Percentiles rank a stretch among this genome's conserved stretches.
Evolutionary conservation across 163 green algal genomes (phyloP).

Genomic region (Scenedesmus sp.): DNA sequence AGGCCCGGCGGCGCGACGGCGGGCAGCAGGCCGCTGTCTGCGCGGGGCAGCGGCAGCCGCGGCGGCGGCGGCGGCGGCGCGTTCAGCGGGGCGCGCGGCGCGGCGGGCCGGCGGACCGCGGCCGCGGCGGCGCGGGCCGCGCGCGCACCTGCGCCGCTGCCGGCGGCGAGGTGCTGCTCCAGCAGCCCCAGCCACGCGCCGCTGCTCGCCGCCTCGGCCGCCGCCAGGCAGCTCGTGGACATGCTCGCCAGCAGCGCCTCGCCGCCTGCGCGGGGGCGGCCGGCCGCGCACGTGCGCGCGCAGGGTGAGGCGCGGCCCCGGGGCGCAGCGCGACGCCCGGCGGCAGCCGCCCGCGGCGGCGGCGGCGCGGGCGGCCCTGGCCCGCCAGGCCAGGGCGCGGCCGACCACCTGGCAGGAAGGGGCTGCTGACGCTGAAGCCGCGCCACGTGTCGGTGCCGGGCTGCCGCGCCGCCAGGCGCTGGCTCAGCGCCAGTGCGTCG

Average conservation of each 20-base stretch:
- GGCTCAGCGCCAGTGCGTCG: conserved; percentile 45
- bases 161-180: conserved; percentile 24
- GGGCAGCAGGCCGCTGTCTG: conserved; percentile 37
- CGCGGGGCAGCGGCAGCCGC: not conserved
- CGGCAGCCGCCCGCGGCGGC: no score
- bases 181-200: conserved; percentile 63
- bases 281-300: no score
- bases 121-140: no score
- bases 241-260: conserved; percentile 15
- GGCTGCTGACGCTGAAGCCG: conserved; percentile 50
- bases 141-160: conserved; percentile 2
- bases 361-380: no score
- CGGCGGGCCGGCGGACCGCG: not conserved
- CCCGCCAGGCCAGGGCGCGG: no score
- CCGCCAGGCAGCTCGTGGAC: conserved; percentile 29
- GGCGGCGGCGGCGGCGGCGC: not conserved
- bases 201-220: conserved; percentile 57
- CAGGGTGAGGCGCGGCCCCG: no score
- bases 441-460: conserved; percentile 47
- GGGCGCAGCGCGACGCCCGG: no score
- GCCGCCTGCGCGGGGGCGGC: conserved; percentile 7
- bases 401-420: conserved; percentile 50
- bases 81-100: not conserved
- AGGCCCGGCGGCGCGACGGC: conserved; percentile 62
- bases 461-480: conserved; percentile 45